These are phyloP conservation scores for Thuja plicata DNA, from an alignment of 83 land plant genomes.

Conservation along the genomic window DNA sequence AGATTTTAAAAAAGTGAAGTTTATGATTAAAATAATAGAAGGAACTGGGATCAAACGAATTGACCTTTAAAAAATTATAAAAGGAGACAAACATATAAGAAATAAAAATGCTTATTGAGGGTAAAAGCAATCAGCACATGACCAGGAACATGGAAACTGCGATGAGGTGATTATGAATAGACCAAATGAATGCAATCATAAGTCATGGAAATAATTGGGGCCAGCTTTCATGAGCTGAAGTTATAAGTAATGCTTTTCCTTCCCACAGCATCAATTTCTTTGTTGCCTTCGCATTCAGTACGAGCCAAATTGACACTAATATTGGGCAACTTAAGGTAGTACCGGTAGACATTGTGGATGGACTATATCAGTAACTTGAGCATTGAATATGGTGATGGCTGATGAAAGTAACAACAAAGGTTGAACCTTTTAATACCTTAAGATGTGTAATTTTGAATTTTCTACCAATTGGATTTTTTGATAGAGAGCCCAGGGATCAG, in stretches of 20 bases:
- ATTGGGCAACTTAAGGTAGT: too few relatives aligned
- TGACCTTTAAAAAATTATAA: not conserved
- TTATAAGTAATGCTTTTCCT: too few relatives aligned
- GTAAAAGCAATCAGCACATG: not conserved
- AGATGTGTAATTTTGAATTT: not conserved
- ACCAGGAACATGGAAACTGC: not conserved
- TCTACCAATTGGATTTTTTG: not conserved
- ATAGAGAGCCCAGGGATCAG: not conserved
- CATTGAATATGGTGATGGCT: not conserved
- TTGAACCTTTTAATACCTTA: not conserved
- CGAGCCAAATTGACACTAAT: too few relatives aligned
- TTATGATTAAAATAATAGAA: not conserved
- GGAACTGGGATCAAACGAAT: not conserved
- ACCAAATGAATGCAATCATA: not conserved
- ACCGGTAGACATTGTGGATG: not conserved
- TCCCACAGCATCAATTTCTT: too few relatives aligned
- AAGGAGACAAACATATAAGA: not conserved
- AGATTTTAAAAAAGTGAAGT: not conserved
- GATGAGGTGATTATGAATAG: not conserved
- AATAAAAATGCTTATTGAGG: not conserved
- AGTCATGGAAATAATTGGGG: not conserved
- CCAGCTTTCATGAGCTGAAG: too few relatives aligned
- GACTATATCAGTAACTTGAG: not conserved
- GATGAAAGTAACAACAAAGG: not conserved
- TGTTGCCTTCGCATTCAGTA: too few relatives aligned